Conservation (phyloP, 352 stramenopile species). For the Phytophthora cryptogea region DNA sequence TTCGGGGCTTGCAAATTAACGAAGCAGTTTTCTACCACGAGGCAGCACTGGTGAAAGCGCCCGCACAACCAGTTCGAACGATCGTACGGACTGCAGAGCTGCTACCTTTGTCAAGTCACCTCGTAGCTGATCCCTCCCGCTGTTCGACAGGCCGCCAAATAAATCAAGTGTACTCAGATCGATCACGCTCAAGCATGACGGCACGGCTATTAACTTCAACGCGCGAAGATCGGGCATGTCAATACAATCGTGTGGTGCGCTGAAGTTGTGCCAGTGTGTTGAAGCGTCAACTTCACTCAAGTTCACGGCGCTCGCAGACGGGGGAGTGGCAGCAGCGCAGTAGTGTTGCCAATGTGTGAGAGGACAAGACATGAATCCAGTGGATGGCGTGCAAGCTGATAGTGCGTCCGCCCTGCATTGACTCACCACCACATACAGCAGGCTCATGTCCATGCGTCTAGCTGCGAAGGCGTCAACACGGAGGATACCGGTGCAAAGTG, state of each 20-base stretch:
- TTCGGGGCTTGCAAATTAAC: too few species aligned
- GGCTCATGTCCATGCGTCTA: too few species aligned
- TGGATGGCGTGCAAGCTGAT: not conserved
- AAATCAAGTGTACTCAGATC: slow-evolving; percentile 22
- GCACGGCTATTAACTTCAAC: slow-evolving; percentile 22
- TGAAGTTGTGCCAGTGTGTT: not conserved
- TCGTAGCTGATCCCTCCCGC: slow-evolving; percentile 7
- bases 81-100: too few species aligned
- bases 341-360: slow-evolving; percentile 9
- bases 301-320: slow-evolving; percentile 9
- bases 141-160: slow-evolving; percentile 19
- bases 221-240: slow-evolving; percentile 2
- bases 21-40: too few species aligned
- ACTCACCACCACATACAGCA: too few species aligned
- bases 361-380: slow-evolving; percentile 20
- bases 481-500: too few species aligned
- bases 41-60: too few species aligned
- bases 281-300: slow-evolving; percentile 7
- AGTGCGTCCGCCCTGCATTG: too few species aligned
- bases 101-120: not conserved
- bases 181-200: slow-evolving; percentile 2
- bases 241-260: not conserved
- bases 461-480: too few species aligned
- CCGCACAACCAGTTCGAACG: too few species aligned
- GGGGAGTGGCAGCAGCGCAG: slow-evolving; percentile 2